Evolutionary conservation across 306 rosid genomes (phyloP), one percentile per base, ranked within the genome.

Genomic region (Citrullus colocynthis): DNA sequence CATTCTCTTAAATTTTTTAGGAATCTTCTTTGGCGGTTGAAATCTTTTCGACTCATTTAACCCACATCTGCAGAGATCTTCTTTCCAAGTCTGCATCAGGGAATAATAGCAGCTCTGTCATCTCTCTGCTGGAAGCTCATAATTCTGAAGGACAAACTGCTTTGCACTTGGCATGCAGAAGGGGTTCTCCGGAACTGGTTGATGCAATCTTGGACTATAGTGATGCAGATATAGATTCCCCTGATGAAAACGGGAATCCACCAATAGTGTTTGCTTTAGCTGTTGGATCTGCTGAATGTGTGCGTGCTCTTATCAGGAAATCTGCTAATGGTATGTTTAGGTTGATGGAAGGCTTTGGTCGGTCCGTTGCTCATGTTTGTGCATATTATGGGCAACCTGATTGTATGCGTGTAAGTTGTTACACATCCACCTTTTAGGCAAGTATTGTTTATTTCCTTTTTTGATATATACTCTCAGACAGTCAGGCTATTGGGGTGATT

Each of bases 301-400:
- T 96, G 80, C 78, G 83, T 76, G 86, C 90, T 81, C 98, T 96
- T 66, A 86, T 96, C 78, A 76, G 76, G 63, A 86, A 93, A 84
- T 93, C 93, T 72, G 97, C 99, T 79, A 92, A 90, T 85, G 98
- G 91, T 82, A 87, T 82, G 84, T 91, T 96, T 74, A 85, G 92
- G 78, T 88, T 92, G 87, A 90, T 96, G 84, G 98, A 96, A 75
- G 98, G 98, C 74, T 55, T 85, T 62, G 98, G 99, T 83, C 97
- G 97, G 44, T 92, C 97, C 17, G 96, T 92, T 78, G 98, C 98
- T 81, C 99, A 96, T 51, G 97, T 92, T 66, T 96, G 99, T 87
- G 99, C 99, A 61, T 91, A 92, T 82, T 97, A 96, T 81, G 99
- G 99, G 30, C 99, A 96, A 71, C 99, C 99, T 37, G 97, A 96